Base-by-base conservation (phyloP, 2,329 filamentous ascomycete species). In the Plenodomus tracheiphilus region DNA sequence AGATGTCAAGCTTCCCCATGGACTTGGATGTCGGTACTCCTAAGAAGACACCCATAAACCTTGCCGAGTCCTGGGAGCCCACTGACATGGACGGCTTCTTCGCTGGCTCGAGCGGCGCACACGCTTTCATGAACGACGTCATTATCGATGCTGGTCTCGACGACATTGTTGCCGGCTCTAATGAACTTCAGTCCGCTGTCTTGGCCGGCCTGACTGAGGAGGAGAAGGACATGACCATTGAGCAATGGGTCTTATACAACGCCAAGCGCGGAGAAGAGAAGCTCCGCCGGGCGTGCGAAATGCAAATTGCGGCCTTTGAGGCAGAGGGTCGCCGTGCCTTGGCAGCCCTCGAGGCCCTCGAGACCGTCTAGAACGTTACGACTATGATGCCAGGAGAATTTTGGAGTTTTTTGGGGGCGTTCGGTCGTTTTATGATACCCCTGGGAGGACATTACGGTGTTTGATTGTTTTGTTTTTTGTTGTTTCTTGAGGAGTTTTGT, bases 161-260 rank as follows among this genome's bases (percentile, higher is more conserved):
- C 20, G 62, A 65, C n/a, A 59, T 68, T 35, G 49, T 58, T 13
- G 43, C 54, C 0, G 46, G 56, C 16, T 39, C 59, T 0, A 54
- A 74, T 9, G 74, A 51, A 4, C 53, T 84, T 20, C 68, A 86
- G 15, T 78, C 76, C 47, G 70, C 65, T 11, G 77, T 80, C 34
- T 84, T 83, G 11, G 79, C 79, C 0, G 82, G 82, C 13, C 74
- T 99, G 44, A 87, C 83, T 2, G 88, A 81, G 44, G 83, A 85
- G 0, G 94, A 97, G 76, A 91, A 88, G 77, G 79, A 81, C 32
- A 96, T 99, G 92, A 93, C 86, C 4, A 90, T 97, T 0, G 91
- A 96, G 70, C 86, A 97, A 71, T 99, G 93, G 91, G 88, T 99
- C 34, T 79, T 85, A 49, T 83, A 86, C 73, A 92, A 94, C 59